Evolutionary conservation across 495 filamentous ascomycete genomes (phyloP).

Genomic region (Alectoria sarmentosa): DNA sequence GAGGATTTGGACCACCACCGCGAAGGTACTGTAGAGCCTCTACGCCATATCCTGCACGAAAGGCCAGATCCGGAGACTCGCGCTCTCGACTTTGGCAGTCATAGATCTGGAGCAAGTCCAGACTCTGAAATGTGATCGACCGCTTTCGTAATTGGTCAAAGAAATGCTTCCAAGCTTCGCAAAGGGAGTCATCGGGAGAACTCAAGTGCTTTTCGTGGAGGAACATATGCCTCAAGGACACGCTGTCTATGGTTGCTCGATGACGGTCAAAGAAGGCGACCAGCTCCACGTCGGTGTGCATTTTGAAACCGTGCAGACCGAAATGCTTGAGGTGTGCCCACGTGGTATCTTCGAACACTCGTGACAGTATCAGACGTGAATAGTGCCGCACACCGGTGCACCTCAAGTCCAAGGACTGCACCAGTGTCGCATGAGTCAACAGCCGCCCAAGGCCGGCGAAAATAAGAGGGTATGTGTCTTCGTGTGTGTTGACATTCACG

Average conservation of each 20-base stretch:
- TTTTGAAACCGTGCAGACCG: neutral
- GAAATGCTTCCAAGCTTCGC: neutral
- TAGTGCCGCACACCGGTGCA: no score
- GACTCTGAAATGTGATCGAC: neutral
- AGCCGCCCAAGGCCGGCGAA: neutral
- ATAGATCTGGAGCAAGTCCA: neutral
- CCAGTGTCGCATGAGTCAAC: neutral
- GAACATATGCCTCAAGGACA: neutral
- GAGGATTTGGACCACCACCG: neutral
- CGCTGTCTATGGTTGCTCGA: neutral
- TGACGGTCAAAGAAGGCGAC: neutral
- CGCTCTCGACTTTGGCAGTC: neutral
- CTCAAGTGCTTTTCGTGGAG: neutral
- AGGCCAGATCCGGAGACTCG: neutral
- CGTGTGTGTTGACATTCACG: neutral
- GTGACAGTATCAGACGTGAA: neutral
- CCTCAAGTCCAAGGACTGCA: neutral
- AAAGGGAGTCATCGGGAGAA: neutral
- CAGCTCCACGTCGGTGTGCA: neutral
- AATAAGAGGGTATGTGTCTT: neutral
- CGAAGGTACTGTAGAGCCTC: neutral
- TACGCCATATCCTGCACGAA: neutral
- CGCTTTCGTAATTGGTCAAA: neutral
- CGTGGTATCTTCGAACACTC: neutral
- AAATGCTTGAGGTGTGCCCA: conserved; percentile 1